A percentile compares a stretch with the other conserved stretches of the same genome.
Conservation (phyloP, 148 eudicot genomes). For the Fallopia convolvulus region DNA sequence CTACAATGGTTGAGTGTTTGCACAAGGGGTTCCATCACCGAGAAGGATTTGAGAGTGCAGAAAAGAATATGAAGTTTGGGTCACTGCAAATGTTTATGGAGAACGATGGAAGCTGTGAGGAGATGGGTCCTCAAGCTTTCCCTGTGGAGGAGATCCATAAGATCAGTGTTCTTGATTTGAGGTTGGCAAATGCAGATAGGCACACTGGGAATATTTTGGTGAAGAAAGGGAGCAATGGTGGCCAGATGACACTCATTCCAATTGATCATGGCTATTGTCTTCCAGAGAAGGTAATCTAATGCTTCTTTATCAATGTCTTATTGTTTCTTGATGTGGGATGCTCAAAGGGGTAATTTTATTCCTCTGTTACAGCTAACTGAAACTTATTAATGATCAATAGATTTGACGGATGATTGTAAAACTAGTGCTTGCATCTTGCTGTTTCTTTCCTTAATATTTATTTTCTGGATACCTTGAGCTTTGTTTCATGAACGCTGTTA, state of each 20-base stretch:
- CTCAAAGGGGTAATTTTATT: background rate
- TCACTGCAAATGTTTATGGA: slow-evolving; percentile 69
- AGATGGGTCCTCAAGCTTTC: slow-evolving; percentile 62
- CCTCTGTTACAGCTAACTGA: background rate
- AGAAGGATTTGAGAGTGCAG: slow-evolving; percentile 27
- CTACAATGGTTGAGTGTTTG: slow-evolving; percentile 56
- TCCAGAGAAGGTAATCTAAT: slow-evolving; percentile 48
- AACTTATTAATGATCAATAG: too few species aligned
- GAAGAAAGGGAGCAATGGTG: slow-evolving; percentile 17
- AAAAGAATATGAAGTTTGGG: slow-evolving; percentile 48
- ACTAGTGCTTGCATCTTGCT: background rate
- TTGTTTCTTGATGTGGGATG: background rate
- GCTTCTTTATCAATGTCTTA: background rate
- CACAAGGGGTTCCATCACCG: slow-evolving; percentile 51
- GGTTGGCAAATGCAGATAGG: slow-evolving; percentile 71
- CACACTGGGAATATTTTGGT: slow-evolving; percentile 77
- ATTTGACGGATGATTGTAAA: background rate
- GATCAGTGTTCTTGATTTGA: slow-evolving; percentile 60
- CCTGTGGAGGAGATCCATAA: slow-evolving; percentile 78
- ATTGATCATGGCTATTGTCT: slow-evolving; percentile 87
- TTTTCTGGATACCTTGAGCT: background rate
- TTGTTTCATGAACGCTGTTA: background rate
- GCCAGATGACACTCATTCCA: slow-evolving; percentile 46
- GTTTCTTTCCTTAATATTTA: background rate
- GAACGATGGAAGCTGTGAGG: slow-evolving; percentile 75